These are phyloP conservation scores for Cutaneotrichosporon mucoides DNA, from an alignment of 1,284 basidiomycete species.

Conservation along the genomic window DNA sequence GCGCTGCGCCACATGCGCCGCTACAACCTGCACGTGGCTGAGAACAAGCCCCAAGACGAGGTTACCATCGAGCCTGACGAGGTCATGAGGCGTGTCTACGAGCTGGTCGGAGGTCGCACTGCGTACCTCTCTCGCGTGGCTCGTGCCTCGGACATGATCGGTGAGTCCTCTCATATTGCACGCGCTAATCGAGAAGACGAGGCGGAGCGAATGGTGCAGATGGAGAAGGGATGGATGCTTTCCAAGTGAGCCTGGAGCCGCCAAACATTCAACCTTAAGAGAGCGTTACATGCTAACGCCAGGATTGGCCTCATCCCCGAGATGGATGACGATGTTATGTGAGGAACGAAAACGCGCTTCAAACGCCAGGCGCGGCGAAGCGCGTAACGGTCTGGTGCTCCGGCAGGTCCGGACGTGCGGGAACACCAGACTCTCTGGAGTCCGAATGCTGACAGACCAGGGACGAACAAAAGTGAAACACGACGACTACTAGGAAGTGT, in stretches of 20 bases:
- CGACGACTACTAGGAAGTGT: background rate
- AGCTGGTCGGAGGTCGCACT: slow-evolving; percentile 69
- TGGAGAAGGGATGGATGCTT: slow-evolving; percentile 73
- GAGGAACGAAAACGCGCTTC: slow-evolving; percentile 2
- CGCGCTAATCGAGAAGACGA: slow-evolving; percentile 43
- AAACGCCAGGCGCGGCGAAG: no score
- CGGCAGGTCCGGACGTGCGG: background rate
- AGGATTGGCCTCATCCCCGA: slow-evolving; percentile 63
- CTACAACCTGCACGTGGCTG: slow-evolving; percentile 26
- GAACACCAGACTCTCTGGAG: background rate
- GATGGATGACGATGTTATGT: slow-evolving; percentile 80
- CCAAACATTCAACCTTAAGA: background rate
- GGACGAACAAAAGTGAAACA: slow-evolving; percentile 64
- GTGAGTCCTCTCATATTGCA: slow-evolving; percentile 17
- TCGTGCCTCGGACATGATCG: slow-evolving; percentile 59
- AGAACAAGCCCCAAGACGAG: slow-evolving; percentile 17
- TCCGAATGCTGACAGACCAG: slow-evolving; percentile 19
- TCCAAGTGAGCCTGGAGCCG: slow-evolving; percentile 48
- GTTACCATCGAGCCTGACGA: slow-evolving; percentile 40
- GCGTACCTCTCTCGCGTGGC: slow-evolving; percentile 67
- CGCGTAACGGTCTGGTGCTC: background rate
- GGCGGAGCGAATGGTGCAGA: slow-evolving; percentile 59
- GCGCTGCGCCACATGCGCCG: slow-evolving; percentile 59
- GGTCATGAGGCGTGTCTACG: slow-evolving; percentile 55
- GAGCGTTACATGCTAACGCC: slow-evolving; percentile 1